Percentiles rank a stretch among this genome's conserved stretches.
Conservation (phyloP, 2,329 filamentous ascomycete genomes). For the Aspergillus fumigatiaffinis region DNA sequence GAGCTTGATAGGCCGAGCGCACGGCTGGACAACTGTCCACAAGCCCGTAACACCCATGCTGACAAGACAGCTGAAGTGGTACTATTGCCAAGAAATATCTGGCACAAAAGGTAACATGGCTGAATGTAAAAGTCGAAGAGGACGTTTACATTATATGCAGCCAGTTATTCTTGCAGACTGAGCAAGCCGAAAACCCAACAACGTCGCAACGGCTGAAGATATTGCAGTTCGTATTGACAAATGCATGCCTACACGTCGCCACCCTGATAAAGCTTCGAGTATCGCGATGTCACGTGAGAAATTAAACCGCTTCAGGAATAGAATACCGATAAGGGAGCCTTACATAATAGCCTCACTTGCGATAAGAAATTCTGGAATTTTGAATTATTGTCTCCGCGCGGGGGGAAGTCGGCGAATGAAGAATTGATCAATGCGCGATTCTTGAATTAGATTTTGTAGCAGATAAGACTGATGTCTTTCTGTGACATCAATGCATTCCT, state of each 20-base stretch:
- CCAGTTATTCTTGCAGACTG: neutral
- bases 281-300: conserved; percentile 16
- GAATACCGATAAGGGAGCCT: conserved; percentile 3
- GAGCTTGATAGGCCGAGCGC: conserved; percentile 91
- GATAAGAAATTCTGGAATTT: conserved; percentile 16
- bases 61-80: conserved; percentile 4
- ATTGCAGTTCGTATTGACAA: neutral
- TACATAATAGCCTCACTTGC: conserved; percentile 18
- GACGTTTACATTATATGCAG: neutral
- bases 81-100: neutral
- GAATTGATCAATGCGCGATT: conserved; percentile 3
- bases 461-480: conserved; percentile 14
- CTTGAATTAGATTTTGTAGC: neutral
- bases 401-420: conserved; percentile 8
- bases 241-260: conserved; percentile 7
- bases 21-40: conserved; percentile 94
- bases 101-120: neutral
- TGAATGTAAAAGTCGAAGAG: neutral
- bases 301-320: conserved; percentile 17
- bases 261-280: conserved; percentile 11
- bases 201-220: neutral
- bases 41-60: conserved; percentile 95
- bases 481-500: conserved; percentile 22
- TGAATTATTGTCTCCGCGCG: conserved; percentile 11
- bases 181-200: neutral